Evolutionary conservation across 1,284 basidiomycete genomes (phyloP), one percentile per base, ranked within the genome.

Genomic region (Xerocomus cyaneibrunnescens): DNA sequence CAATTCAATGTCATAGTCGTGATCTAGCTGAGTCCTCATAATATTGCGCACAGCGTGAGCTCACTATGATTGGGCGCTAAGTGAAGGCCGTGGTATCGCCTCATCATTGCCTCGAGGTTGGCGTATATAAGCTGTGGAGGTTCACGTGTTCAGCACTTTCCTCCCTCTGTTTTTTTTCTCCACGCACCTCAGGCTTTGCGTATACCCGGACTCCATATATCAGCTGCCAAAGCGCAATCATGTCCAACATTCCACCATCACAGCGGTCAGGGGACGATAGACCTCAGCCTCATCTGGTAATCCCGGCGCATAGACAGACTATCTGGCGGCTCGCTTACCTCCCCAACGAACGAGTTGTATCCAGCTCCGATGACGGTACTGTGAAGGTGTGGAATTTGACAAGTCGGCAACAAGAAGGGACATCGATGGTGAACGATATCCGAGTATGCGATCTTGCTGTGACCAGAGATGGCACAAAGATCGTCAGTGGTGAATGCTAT

Each of bases 391-490:
- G 32, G 44, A 21, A 45, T 27, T n/a, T 45, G 7, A 25, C 36
- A 27, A 17, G 17, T 2, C 13, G 25, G 14, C 14, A 21, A 9
- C 23, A 45, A 30, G 34, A 28, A 45, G 34, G 35, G 19, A 36
- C 10, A 6, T 12, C 14, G 2, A 38, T 54, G 32, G 7, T 31
- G 16, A 32, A 35, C 13, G 22, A 14, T 22, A 2, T n/a, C 7
- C 23, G 4, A 25, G n/a, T 23, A 14, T 5, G 6, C 28, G 7
- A 7, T 16, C 28, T 45, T 12, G 46, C 35, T 12, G 17, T 53
- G 23, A 53, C 40, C 6, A 14, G 7, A 9, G 51, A 40, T 17
- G 41, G 51, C 3, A 55, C 22, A 5, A 56, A 25, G 31, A 50
- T 45, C 6, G 21, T 57, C 5, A 48, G 28, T 12, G 1, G 37